These are phyloP conservation scores for Diatrype stigma DNA, from an alignment of 2,329 filamentous ascomycete species.

Conservation along the genomic window DNA sequence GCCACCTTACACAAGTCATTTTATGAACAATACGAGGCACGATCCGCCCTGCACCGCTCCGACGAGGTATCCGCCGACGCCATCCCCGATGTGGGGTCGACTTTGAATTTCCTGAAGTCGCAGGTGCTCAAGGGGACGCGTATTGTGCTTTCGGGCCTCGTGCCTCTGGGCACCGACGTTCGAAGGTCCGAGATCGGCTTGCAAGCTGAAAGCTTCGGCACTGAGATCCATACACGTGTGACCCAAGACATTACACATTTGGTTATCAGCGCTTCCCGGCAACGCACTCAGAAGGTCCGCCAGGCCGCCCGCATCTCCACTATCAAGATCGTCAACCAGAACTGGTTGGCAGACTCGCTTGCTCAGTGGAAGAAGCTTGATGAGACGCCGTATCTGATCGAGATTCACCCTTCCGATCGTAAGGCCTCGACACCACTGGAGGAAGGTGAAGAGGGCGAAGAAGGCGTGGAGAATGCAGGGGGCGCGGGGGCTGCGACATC, in stretches of 20 bases:
- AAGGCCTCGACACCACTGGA: conserved; percentile 28
- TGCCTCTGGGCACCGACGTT: conserved; percentile 76
- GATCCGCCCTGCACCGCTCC: conserved; percentile 43
- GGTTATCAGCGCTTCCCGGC: conserved; percentile 65
- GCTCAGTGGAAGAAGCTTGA: conserved; percentile 78
- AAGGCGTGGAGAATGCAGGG: conserved; percentile 18
- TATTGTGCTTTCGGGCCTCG: conserved; percentile 85
- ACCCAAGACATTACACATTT: conserved; percentile 66
- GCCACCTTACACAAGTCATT: conserved; percentile 72
- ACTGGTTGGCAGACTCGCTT: conserved; percentile 84
- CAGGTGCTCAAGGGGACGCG: conserved; percentile 69
- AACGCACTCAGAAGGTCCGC: conserved; percentile 85
- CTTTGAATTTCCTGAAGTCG: conserved; percentile 80
- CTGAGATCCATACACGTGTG: conserved; percentile 54
- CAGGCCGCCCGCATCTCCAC: conserved; percentile 74
- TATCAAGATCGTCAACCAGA: conserved; percentile 87
- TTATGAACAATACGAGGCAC: conserved; percentile 74
- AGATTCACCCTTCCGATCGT: conserved; percentile 67
- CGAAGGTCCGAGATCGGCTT: conserved; percentile 80
- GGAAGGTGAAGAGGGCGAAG: conserved; percentile 18
- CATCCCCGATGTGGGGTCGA: conserved; percentile 79
- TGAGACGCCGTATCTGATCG: conserved; percentile 72
- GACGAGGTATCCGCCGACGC: conserved; percentile 40
- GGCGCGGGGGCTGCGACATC: conserved; percentile 29
- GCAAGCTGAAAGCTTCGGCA: conserved; percentile 84